Percentiles rank a stretch among this genome's conserved stretches.
Evolutionary conservation across 352 stramenopile genomes (phyloP).

Genomic region (Globisporangium spiculum): DNA sequence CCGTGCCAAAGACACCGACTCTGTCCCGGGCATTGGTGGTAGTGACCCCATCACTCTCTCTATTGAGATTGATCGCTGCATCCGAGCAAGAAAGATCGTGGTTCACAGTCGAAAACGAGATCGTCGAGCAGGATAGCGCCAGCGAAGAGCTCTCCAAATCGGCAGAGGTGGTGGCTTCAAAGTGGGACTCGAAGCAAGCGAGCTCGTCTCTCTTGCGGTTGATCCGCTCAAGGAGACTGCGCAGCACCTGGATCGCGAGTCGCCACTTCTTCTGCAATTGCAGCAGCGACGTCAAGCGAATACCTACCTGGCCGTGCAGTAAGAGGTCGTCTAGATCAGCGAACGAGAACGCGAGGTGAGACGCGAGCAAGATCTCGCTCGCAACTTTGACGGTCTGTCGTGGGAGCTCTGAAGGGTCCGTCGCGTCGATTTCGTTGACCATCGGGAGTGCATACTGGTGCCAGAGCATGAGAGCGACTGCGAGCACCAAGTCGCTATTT

Average conservation of each 20-base stretch:
- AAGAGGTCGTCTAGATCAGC: constrained; percentile 54
- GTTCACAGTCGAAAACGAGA: constrained; percentile 28
- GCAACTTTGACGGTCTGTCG: constrained; percentile 19
- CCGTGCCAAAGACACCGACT: constrained; percentile 50
- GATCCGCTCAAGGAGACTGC: constrained; percentile 34
- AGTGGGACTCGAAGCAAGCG: constrained; percentile 32
- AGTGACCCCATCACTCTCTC: neutral
- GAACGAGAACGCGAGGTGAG: constrained; percentile 37
- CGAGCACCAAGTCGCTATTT: constrained; percentile 34
- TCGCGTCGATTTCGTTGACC: constrained; percentile 33
- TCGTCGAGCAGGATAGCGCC: constrained; percentile 32
- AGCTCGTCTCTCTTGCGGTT: constrained; percentile 39
- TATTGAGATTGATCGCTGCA: neutral
- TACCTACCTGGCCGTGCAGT: constrained; percentile 38
- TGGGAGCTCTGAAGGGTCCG: constrained; percentile 20
- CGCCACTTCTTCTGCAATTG: constrained; percentile 25
- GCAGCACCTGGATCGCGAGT: constrained; percentile 32
- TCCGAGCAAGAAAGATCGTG: constrained; percentile 14
- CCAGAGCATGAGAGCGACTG: constrained; percentile 38
- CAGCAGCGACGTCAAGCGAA: constrained; percentile 41
- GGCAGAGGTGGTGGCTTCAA: constrained; percentile 14
- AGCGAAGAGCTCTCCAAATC: neutral
- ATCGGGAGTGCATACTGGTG: constrained; percentile 28
- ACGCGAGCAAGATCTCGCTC: constrained; percentile 32
- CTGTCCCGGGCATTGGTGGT: constrained; percentile 21